A percentile compares a stretch with the other conserved stretches of the same genome.
These are phyloP conservation scores for Fusarium secorum DNA, from an alignment of 2,329 filamentous ascomycete genomes.

Conservation along the genomic window DNA sequence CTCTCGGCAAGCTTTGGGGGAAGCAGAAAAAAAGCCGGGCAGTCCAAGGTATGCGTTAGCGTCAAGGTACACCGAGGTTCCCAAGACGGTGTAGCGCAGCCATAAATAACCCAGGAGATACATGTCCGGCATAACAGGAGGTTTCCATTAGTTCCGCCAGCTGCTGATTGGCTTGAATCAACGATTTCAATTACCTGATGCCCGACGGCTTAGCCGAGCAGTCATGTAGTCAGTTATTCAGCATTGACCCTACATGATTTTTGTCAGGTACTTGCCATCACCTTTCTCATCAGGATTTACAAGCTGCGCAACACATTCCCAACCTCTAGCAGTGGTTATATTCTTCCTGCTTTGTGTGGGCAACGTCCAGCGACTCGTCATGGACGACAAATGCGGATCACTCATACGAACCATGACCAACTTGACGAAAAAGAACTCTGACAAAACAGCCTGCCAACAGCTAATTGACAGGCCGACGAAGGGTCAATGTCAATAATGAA, in stretches of 20 bases:
- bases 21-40: conserved; percentile 15
- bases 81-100: not conserved
- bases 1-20: conserved; percentile 17
- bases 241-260: not conserved
- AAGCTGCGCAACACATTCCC: not conserved
- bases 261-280: not conserved
- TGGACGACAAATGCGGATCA: not conserved
- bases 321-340: not conserved
- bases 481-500: not conserved
- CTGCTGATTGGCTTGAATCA: conserved; percentile 3
- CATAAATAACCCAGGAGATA: conserved; percentile 20
- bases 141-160: not conserved
- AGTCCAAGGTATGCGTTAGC: conserved; percentile 2
- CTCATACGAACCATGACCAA: not conserved
- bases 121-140: conserved; percentile 20
- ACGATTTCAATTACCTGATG: not conserved
- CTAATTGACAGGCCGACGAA: not conserved
- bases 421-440: not conserved
- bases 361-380: too few relatives aligned
- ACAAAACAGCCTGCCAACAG: not conserved
- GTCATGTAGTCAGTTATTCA: not conserved
- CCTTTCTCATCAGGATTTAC: not conserved
- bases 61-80: conserved; percentile 13
- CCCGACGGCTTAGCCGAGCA: conserved; percentile 28
- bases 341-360: not conserved